phyloP scores from a whole-genome alignment of 2,329 filamentous ascomycete species.

The Sarocladium brachiariae region DNA sequence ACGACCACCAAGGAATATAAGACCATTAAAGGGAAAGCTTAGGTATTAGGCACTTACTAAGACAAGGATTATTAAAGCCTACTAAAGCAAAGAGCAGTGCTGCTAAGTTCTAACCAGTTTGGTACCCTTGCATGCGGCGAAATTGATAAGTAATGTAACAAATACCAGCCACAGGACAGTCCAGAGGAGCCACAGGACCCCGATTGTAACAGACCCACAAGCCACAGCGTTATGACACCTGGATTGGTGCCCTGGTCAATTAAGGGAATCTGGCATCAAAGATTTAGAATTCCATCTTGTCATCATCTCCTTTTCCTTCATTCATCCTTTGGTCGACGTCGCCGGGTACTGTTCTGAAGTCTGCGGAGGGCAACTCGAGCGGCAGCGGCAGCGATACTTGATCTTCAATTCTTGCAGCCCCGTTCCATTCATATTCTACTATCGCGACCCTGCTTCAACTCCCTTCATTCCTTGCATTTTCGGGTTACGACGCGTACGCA shows the following conservation, averaged over 20 bases:
- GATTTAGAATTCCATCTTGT: conserved; percentile 8
- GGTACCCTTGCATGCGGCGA: too few relatives aligned
- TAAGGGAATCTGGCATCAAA: conserved; percentile 8
- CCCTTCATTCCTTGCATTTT: neutral
- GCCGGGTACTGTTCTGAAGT: neutral
- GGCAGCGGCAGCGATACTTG: neutral
- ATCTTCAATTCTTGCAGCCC: neutral
- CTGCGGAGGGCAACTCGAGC: too few relatives aligned
- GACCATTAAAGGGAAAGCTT: too few relatives aligned
- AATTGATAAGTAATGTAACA: too few relatives aligned
- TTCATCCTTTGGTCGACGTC: neutral
- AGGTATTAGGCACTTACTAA: too few relatives aligned
- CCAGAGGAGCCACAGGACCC: neutral
- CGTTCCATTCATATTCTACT: neutral
- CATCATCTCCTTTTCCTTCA: neutral
- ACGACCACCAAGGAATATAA: too few relatives aligned
- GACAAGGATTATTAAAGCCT: too few relatives aligned
- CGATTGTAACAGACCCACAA: neutral
- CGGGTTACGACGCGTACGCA: conserved; percentile 3
- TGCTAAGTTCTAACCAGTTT: too few relatives aligned
- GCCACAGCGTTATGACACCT: too few relatives aligned
- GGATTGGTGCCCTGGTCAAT: too few relatives aligned
- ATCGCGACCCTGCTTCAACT: neutral
- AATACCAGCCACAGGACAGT: too few relatives aligned
- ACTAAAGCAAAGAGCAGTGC: too few relatives aligned